phyloP scores from a whole-genome alignment of 345 rosid genomes.

The Rhizophora mangle region DNA sequence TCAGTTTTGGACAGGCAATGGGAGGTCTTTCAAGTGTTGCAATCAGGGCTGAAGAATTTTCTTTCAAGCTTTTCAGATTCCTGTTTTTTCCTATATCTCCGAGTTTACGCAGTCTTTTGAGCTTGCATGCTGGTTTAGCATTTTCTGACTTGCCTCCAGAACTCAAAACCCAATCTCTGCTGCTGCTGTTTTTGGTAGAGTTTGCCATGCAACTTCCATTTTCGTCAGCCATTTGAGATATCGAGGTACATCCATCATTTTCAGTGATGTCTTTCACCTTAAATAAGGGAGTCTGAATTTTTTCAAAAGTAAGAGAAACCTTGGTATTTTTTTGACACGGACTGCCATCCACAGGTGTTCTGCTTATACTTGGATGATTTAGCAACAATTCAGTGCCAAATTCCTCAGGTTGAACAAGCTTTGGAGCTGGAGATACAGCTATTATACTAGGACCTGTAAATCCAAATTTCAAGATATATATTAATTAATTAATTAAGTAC shows the following conservation, averaged over 20 bases:
- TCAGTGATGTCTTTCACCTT: slow-evolving; percentile 21
- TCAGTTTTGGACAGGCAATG: slow-evolving; percentile 22
- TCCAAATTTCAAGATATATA: background rate
- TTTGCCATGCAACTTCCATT: slow-evolving; percentile 36
- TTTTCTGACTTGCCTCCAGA: slow-evolving; percentile 50
- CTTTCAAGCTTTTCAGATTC: slow-evolving; percentile 27
- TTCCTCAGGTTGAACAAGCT: slow-evolving; percentile 36
- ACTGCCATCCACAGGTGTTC: slow-evolving; percentile 12
- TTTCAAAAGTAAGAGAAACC: slow-evolving; percentile 20
- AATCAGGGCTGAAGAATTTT: slow-evolving; percentile 18
- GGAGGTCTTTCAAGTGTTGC: slow-evolving; percentile 3
- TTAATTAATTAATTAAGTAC: background rate
- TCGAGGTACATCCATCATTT: slow-evolving; percentile 23
- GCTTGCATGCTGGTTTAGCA: slow-evolving; percentile 40
- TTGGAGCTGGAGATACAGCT: slow-evolving; percentile 29
- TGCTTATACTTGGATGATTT: slow-evolving; percentile 28
- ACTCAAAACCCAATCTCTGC: slow-evolving; percentile 65
- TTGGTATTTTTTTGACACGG: slow-evolving; percentile 16
- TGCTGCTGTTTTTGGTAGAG: slow-evolving; percentile 32
- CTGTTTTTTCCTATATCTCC: slow-evolving; percentile 38
- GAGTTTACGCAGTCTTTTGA: slow-evolving; percentile 76
- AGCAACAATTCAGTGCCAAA: slow-evolving; percentile 23
- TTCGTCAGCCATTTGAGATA: slow-evolving; percentile 37
- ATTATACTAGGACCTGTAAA: slow-evolving; percentile 41
- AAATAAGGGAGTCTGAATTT: slow-evolving; percentile 29